Conservation (phyloP, 2,329 filamentous ascomycete species). For the Sordariomycetes sp. region DNA sequence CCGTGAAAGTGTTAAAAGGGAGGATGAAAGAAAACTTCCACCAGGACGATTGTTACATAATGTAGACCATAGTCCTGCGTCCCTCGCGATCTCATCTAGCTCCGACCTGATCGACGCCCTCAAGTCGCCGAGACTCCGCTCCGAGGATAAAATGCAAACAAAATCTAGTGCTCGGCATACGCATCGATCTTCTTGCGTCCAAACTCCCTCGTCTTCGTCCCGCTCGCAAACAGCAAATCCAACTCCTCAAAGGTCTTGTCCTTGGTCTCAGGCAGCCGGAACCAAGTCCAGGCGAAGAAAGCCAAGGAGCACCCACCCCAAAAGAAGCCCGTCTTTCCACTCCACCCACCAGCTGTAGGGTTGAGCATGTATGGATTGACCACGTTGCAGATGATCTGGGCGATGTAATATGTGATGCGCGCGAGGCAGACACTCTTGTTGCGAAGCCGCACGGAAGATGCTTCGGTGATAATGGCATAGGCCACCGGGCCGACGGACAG, state of each 20-base stretch:
- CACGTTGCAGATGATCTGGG: slow-evolving; percentile 35
- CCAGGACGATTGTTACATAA: no score
- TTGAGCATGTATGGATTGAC: slow-evolving; percentile 39
- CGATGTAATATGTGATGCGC: slow-evolving; percentile 36
- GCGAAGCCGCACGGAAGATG: slow-evolving; percentile 32
- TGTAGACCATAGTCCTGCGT: no score
- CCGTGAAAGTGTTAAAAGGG: no score
- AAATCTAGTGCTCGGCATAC: no score
- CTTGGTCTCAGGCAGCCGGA: slow-evolving; percentile 45
- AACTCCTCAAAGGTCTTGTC: slow-evolving; percentile 45
- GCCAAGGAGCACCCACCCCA: slow-evolving; percentile 33
- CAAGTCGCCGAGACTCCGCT: no score
- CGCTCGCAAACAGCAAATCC: slow-evolving; percentile 42
- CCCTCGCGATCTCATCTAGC: no score
- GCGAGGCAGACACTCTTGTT: slow-evolving; percentile 36
- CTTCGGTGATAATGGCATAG: slow-evolving; percentile 34
- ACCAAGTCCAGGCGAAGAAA: slow-evolving; percentile 39
- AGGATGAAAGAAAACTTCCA: no score
- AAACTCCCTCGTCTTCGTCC: slow-evolving; percentile 31
- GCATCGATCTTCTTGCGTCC: slow-evolving; percentile 1
- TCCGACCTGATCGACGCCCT: no score
- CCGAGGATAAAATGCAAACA: no score
- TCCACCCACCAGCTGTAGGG: slow-evolving; percentile 34
- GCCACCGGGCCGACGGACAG: slow-evolving; percentile 34
- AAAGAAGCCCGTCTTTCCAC: slow-evolving; percentile 36